Evolutionary conservation across 2,329 filamentous ascomycete genomes (phyloP).

Genomic region (Aureobasidium uvarum): DNA sequence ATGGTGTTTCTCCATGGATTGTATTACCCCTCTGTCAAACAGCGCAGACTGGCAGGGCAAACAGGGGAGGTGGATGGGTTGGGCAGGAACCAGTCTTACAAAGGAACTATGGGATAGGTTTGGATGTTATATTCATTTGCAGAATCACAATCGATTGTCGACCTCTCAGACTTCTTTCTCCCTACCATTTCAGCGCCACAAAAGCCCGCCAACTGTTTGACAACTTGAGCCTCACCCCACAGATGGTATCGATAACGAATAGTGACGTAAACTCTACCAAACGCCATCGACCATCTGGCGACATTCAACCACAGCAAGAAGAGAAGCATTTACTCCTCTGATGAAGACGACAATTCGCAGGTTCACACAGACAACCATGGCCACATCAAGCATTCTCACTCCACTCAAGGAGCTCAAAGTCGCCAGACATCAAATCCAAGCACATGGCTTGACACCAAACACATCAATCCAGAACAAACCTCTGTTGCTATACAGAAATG

Average conservation of each 20-base stretch:
- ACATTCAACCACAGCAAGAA: not conserved
- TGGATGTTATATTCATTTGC: not conserved
- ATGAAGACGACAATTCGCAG: not conserved
- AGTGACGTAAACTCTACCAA: not conserved
- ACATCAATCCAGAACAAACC: conserved; percentile 63
- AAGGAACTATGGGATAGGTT: not conserved
- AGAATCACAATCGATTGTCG: not conserved
- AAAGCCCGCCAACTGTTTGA: not conserved
- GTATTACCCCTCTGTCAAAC: conserved; percentile 2
- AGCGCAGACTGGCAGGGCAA: not conserved
- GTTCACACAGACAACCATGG: conserved; percentile 9
- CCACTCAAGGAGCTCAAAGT: conserved; percentile 55
- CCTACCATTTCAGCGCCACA: not conserved
- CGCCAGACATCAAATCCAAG: conserved; percentile 59
- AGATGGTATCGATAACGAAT: conserved; percentile 10
- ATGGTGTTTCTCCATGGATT: conserved; percentile 7
- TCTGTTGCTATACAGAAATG: conserved; percentile 63
- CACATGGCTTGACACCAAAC: conserved; percentile 60
- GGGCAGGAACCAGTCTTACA: conserved; percentile 2
- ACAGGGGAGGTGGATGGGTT: not conserved
- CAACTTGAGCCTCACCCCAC: conserved; percentile 9
- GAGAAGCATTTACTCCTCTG: not conserved
- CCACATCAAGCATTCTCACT: conserved; percentile 35
- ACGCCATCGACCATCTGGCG: not conserved
- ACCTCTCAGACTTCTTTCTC: not conserved